These are phyloP conservation scores for Mycosphaerella sp. DNA, from an alignment of 2,329 filamentous ascomycete genomes.

Conservation along the genomic window DNA sequence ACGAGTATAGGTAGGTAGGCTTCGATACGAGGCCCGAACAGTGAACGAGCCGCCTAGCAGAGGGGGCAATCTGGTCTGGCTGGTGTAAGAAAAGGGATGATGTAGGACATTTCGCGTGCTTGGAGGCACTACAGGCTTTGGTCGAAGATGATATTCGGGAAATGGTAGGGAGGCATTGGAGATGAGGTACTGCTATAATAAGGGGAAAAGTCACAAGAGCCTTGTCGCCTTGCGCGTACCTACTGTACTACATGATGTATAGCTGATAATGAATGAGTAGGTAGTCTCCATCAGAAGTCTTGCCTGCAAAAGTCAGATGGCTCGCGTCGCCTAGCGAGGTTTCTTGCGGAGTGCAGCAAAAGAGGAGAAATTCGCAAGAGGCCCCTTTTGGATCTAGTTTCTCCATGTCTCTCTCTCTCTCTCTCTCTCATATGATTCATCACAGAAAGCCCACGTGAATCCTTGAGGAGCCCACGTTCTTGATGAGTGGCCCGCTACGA, in stretches of 20 bases:
- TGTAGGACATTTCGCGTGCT: slow-evolving; percentile 28
- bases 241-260: not conserved
- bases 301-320: too few relatives aligned
- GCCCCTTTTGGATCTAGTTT: too few relatives aligned
- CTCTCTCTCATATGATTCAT: too few relatives aligned
- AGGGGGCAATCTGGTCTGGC: slow-evolving; percentile 35
- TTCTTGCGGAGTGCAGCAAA: too few relatives aligned
- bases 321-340: too few relatives aligned
- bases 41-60: slow-evolving; percentile 32
- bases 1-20: slow-evolving; percentile 30
- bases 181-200: not conserved
- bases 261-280: too few relatives aligned
- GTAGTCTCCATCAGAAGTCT: too few relatives aligned
- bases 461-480: too few relatives aligned
- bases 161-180: slow-evolving; percentile 20
- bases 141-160: slow-evolving; percentile 28
- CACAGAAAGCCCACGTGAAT: too few relatives aligned
- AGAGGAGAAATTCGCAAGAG: too few relatives aligned
- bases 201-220: not conserved
- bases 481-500: too few relatives aligned
- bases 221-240: not conserved
- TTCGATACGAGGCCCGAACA: slow-evolving; percentile 35
- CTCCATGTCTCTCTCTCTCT: too few relatives aligned
- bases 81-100: slow-evolving; percentile 29
- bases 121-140: slow-evolving; percentile 29